phyloP scores from a whole-genome alignment of 2,329 filamentous ascomycete genomes.

The Penicillium freii region DNA sequence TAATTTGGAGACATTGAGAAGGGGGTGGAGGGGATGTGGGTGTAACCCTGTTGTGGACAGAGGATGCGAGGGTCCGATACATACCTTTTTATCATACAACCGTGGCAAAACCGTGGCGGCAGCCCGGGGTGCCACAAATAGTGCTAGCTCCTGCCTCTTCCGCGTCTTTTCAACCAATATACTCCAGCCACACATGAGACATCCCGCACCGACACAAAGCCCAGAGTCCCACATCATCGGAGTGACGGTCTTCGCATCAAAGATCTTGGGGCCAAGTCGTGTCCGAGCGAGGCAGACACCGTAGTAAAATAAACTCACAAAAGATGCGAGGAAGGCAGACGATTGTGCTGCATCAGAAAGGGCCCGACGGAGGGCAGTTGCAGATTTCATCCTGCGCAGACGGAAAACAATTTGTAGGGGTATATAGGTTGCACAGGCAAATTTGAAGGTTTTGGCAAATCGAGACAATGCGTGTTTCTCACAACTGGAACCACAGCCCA shows the following conservation, averaged over 20 bases:
- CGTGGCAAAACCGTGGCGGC: slow-evolving; percentile 72
- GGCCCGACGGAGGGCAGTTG: slow-evolving; percentile 49
- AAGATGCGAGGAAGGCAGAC: slow-evolving; percentile 73
- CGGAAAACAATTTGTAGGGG: slow-evolving; percentile 69
- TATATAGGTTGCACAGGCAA: slow-evolving; percentile 73
- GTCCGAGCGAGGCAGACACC: slow-evolving; percentile 76
- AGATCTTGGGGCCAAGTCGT: slow-evolving; percentile 66
- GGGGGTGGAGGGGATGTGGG: slow-evolving; percentile 9
- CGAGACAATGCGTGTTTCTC: slow-evolving; percentile 70
- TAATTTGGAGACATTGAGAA: slow-evolving; percentile 5
- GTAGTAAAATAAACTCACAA: slow-evolving; percentile 80
- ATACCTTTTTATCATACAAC: slow-evolving; percentile 57
- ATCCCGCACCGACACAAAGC: slow-evolving; percentile 69
- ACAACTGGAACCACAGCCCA: slow-evolving; percentile 68
- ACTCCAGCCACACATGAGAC: slow-evolving; percentile 76
- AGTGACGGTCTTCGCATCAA: slow-evolving; percentile 55
- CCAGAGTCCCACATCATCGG: slow-evolving; percentile 58
- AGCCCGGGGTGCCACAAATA: slow-evolving; percentile 79
- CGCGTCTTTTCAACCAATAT: slow-evolving; percentile 67
- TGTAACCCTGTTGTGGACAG: slow-evolving; percentile 23
- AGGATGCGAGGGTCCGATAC: slow-evolving; percentile 12
- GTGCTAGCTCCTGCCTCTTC: slow-evolving; percentile 69
- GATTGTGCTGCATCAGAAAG: slow-evolving; percentile 64
- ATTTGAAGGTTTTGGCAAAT: slow-evolving; percentile 67
- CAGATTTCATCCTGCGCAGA: slow-evolving; percentile 50